These are phyloP conservation scores for Colletotrichum karsti DNA, from an alignment of 2,329 filamentous ascomycete species.

Conservation along the genomic window DNA sequence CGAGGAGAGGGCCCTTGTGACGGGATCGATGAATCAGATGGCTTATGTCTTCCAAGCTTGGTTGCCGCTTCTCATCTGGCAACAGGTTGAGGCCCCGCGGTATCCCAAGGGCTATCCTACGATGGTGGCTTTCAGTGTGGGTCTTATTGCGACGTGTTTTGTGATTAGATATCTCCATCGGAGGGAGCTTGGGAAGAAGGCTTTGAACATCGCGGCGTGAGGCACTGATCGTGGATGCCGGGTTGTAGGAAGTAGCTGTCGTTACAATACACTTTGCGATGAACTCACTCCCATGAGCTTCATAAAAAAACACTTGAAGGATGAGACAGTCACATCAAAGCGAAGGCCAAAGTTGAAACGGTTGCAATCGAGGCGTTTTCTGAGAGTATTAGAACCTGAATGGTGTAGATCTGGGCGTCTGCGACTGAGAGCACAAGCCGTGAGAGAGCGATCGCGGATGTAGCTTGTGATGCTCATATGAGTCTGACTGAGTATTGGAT, in stretches of 20 bases:
- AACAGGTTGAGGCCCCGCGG: constrained; percentile 67
- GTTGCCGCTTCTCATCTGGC: constrained; percentile 73
- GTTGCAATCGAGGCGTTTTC: too few relatives aligned
- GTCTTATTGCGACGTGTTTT: constrained; percentile 60
- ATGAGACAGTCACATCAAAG: too few relatives aligned
- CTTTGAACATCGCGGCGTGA: neutral
- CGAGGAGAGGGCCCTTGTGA: constrained; percentile 73
- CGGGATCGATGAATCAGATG: constrained; percentile 74
- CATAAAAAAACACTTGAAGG: too few relatives aligned
- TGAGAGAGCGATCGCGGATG: too few relatives aligned
- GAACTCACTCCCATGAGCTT: too few relatives aligned
- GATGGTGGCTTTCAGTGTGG: constrained; percentile 55
- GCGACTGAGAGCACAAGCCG: too few relatives aligned
- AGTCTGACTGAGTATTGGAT: too few relatives aligned
- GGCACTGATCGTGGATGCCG: neutral
- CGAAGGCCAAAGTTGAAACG: too few relatives aligned
- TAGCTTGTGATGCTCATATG: too few relatives aligned
- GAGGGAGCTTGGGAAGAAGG: constrained; percentile 41
- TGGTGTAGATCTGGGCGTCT: too few relatives aligned
- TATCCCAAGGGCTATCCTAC: constrained; percentile 71
- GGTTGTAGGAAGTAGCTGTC: neutral
- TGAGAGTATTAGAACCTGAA: too few relatives aligned
- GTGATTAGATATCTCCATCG: constrained; percentile 54
- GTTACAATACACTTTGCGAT: too few relatives aligned
- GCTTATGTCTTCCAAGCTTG: constrained; percentile 76